Evolutionary conservation across 1,139 yeast species (phyloP), one percentile per base, ranked within the genome.

Genomic region (Kurtzmaniella quercitrusa): DNA sequence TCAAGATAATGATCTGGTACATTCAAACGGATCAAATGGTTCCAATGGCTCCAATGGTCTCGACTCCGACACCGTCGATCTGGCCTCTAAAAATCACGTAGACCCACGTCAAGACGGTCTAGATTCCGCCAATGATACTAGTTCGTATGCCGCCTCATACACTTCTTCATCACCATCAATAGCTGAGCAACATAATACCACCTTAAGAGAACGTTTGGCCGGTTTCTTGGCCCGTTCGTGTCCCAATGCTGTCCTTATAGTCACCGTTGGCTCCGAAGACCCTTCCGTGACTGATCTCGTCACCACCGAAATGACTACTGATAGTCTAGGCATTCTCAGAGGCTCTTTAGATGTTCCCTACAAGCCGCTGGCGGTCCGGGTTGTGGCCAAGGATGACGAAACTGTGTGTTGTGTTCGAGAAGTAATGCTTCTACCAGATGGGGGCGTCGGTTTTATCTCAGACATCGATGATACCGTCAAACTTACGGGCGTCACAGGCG

Each of bases 401-500:
- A 61, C 71, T 3, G 64, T 80, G 2, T 69, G 72, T 45, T 63
- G 71, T 1, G 70, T 76, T 39, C 69, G 71, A 44, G 77, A 76
- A 14, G 60, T 72, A 0, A 60, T 69, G 46, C 54, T 73, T 26
- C 67, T 78, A 5, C 65, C 68, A 1, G 57, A 65, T 8, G 53
- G 60, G 0, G 89, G 95, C 0, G 66, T 84, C 20, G 88, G 88
- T 12, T 64, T 94, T 1, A 89, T 94, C 28, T 83, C 94, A 52
- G 99, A 94, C 61, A 84, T 94, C 40, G 99, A 94, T 57, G 98
- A 94, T 57, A 94, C 99, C 0, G 80, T 93, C 33, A 86, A 94
- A 54, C 70, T 80, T 38, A 89, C 98, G 0, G 98, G 98, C 2
- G 91, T 94, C 0, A 74, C 87, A 26, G 94, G 94, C 2, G 95